Base-by-base conservation (phyloP, 2,329 filamentous ascomycete species). In the Falciphora oryzae region DNA sequence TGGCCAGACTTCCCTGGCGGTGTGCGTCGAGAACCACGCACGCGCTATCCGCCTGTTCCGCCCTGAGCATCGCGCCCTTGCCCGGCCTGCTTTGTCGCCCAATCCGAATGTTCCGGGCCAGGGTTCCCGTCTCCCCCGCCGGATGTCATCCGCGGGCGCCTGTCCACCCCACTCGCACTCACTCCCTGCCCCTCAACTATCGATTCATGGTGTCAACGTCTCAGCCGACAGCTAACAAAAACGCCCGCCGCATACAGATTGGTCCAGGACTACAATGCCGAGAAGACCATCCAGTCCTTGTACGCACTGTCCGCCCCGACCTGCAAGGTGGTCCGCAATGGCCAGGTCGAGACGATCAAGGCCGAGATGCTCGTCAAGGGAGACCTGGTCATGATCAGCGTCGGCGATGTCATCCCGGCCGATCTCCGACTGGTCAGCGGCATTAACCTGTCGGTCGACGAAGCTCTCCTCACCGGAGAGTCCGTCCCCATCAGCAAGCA, bases 401-500 rank as follows among this genome's bases (percentile, higher is more conserved):
- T 85, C 57, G 89, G 89, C 68, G 88, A 90, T 73, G 86, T 89
- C 61, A 81, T 91, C 50, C 88, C 89, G 5, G 89, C 89, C 44
- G 89, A 92, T 75, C 27, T 66, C 14, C 64, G 64, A 67, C 77
- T 88, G 27, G 75, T 88, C 67, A 82, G 88, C 67, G 85, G 83
- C 65, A 85, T 92, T 82, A 93, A 93, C 74, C 78, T 92, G 66
- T 89, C 89, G 62, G 89, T 89, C 68, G 91, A 96, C 67, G 89
- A 92, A 75, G 88, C 89, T 16, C 81, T 90, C 65, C 82, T 92
- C 56, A 92, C 89, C 18, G 89, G 89, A 67, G 89, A 92, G 77
- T 90, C 89, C 50, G 75, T 89, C 8, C 86, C 89, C 65, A 87
- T 89, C 64, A 84, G 80, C 79, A 89, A 92, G 77, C 80, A 85